These are phyloP conservation scores for Chytriomyces sp. DNA, from an alignment of 192 early-diverging fungal species.

Conservation along the genomic window DNA sequence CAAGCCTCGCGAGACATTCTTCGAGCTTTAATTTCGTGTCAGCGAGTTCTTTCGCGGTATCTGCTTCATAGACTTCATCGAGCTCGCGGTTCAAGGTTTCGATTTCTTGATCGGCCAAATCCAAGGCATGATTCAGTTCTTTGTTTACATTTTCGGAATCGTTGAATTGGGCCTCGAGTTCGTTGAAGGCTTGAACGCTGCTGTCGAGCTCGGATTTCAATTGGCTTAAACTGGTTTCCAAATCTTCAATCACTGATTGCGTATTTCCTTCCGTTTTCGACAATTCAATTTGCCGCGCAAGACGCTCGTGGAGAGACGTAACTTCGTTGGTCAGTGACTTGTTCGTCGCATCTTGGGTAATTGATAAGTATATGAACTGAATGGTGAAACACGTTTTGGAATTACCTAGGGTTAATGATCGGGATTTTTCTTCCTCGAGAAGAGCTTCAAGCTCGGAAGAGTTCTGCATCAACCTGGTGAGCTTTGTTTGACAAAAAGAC, in stretches of 20 bases:
- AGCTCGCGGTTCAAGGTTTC: constrained; percentile 35
- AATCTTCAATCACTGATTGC: constrained; percentile 14
- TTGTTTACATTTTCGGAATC: constrained; percentile 31
- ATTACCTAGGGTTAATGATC: neutral
- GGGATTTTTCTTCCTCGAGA: constrained; percentile 19
- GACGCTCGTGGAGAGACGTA: constrained; percentile 18
- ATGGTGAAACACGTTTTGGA: neutral
- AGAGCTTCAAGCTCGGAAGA: constrained; percentile 16
- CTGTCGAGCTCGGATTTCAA: constrained; percentile 5
- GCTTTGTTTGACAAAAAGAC: too few species aligned
- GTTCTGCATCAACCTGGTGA: neutral
- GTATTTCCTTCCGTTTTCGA: constrained; percentile 27
- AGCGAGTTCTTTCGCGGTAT: constrained; percentile 3
- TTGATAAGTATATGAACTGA: neutral
- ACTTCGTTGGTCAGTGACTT: constrained; percentile 25
- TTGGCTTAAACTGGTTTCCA: neutral
- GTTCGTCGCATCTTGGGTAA: constrained; percentile 17
- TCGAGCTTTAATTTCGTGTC: neutral
- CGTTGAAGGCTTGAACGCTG: neutral
- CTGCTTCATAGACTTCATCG: constrained; percentile 6
- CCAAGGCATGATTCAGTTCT: constrained; percentile 19
- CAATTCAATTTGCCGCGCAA: constrained; percentile 23
- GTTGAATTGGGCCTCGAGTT: constrained; percentile 8
- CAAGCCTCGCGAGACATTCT: constrained; percentile 6
- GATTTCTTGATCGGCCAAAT: constrained; percentile 31